Base-by-base conservation (phyloP, 805 yeast species). In the Alloascoidea africana region DNA sequence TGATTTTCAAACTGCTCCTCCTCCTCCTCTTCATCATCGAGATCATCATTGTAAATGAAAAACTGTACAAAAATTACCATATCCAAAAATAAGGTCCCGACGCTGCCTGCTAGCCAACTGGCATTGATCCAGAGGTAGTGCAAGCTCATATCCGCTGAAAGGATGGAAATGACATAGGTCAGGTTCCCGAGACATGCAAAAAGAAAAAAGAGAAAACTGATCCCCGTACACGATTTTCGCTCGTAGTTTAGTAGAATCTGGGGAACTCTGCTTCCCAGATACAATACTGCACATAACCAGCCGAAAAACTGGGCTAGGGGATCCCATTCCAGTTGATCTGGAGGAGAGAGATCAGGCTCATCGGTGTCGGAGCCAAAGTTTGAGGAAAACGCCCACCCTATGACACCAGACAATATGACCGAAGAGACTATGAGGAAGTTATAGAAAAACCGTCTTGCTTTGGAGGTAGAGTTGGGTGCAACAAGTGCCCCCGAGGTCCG, bases 141-240 rank as follows among this genome's bases (percentile, higher is more conserved):
- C 49, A 66, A 63, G 38, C 84, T 76, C 36, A 76, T 62, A 45
- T 85, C 83, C 33, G 82, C 77, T 34, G 81, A 71, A 36, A 89
- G 61, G 38, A 89, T 89, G 6, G 94, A 80, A 11, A 83, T 68
- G 32, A 91, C 95, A 49, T 86, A 91, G 1, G 96, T 84, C 51
- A 83, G 63, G 54, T 89, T 91, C 35, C 98, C 98, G 40, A 89
- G 62, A 55, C 96, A 86, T 15, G 98, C 97, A 65, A 91, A 89
- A 16, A 91, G 60, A 59, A 89, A 89, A 58, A 91, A 89, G 66
- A 89, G 66, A 51, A 91, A 84, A 6, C 95, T 84, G 36, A 89
- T 82, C 16, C 97, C 97, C 43, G 91, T 97, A 54, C 96, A 86
- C 2, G 94, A 80, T 58, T 86, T 87, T 51, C 96, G 70, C 54